These are phyloP conservation scores for Sporothrix protearum DNA, from an alignment of 2,329 filamentous ascomycete species.

Conservation along the genomic window DNA sequence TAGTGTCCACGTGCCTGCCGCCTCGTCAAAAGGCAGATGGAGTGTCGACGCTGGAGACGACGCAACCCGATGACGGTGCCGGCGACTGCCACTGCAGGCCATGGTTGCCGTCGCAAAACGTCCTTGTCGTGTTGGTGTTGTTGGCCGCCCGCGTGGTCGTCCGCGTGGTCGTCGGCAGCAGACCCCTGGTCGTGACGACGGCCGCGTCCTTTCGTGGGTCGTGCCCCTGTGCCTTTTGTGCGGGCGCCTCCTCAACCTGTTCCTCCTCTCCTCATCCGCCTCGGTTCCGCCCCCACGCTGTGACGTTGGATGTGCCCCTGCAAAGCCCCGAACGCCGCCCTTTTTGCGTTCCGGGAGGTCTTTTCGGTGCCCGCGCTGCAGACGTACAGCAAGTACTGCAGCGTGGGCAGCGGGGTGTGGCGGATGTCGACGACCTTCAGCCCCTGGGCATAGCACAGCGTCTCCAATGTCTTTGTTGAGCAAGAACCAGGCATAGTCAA, in stretches of 20 bases:
- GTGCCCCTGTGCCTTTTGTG: neutral
- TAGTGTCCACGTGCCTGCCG: constrained; percentile 47
- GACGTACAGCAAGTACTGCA: constrained; percentile 89
- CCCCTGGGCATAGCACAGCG: constrained; percentile 60
- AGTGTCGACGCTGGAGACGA: constrained; percentile 26
- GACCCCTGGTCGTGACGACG: neutral
- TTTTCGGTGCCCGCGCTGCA: constrained; percentile 70
- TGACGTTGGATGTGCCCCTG: constrained; percentile 45
- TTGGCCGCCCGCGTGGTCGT: neutral
- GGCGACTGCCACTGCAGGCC: neutral
- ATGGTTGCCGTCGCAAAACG: neutral
- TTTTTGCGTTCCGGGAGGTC: constrained; percentile 60
- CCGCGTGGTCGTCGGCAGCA: constrained; percentile 4
- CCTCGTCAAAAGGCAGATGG: constrained; percentile 47
- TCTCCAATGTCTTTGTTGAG: constrained; percentile 93
- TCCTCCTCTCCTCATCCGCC: too few relatives aligned
- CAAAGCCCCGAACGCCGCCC: constrained; percentile 60
- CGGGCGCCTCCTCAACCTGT: neutral
- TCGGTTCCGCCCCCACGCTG: constrained; percentile 4
- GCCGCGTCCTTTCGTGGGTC: neutral
- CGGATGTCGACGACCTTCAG: constrained; percentile 83
- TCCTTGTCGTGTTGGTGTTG: neutral
- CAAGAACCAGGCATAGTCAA: constrained; percentile 95
- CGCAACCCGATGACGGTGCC: neutral
- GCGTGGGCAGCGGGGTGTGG: constrained; percentile 84